Evolutionary conservation across 768 basidiomycete species (phyloP).

Genomic region (Imleria badia): DNA sequence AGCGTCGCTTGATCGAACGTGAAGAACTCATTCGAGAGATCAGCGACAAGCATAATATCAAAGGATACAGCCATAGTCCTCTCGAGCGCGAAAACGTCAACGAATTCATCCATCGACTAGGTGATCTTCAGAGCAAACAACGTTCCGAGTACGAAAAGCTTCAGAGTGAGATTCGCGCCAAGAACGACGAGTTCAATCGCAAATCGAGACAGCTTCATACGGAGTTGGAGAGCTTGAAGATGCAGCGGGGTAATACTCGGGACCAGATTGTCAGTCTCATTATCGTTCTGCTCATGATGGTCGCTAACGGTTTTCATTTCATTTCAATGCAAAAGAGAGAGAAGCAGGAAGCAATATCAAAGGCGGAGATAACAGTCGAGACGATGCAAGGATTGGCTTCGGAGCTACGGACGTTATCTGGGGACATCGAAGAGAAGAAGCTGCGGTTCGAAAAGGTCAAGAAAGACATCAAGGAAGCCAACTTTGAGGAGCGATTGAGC

Average conservation of each 20-base stretch:
- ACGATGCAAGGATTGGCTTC: slow-evolving; percentile 51
- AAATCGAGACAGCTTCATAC: slow-evolving; percentile 57
- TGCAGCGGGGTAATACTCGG: slow-evolving; percentile 50
- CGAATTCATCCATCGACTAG: slow-evolving; percentile 69
- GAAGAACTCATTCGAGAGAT: slow-evolving; percentile 74
- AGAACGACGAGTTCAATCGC: slow-evolving; percentile 64
- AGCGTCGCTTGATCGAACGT: slow-evolving; percentile 63
- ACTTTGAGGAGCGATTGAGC: slow-evolving; percentile 61
- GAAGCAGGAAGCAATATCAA: slow-evolving; percentile 49
- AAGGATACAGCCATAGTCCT: slow-evolving; percentile 69
- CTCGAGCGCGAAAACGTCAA: slow-evolving; percentile 69
- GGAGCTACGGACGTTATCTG: slow-evolving; percentile 51
- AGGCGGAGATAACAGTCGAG: slow-evolving; percentile 57
- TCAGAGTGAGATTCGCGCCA: slow-evolving; percentile 59
- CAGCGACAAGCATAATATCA: slow-evolving; percentile 64
- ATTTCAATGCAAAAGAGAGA: slow-evolving; percentile 41
- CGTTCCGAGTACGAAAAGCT: slow-evolving; percentile 63
- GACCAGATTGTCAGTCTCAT: slow-evolving; percentile 53
- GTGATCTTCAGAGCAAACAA: slow-evolving; percentile 61
- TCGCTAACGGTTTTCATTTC: neutral
- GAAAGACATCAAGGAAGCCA: slow-evolving; percentile 53
- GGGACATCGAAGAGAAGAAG: slow-evolving; percentile 71
- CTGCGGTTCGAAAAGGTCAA: slow-evolving; percentile 59
- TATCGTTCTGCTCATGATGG: neutral
- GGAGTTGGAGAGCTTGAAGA: slow-evolving; percentile 51